These are phyloP conservation scores for Aspergillus fructus DNA, from an alignment of 2,329 filamentous ascomycete species.

Conservation along the genomic window DNA sequence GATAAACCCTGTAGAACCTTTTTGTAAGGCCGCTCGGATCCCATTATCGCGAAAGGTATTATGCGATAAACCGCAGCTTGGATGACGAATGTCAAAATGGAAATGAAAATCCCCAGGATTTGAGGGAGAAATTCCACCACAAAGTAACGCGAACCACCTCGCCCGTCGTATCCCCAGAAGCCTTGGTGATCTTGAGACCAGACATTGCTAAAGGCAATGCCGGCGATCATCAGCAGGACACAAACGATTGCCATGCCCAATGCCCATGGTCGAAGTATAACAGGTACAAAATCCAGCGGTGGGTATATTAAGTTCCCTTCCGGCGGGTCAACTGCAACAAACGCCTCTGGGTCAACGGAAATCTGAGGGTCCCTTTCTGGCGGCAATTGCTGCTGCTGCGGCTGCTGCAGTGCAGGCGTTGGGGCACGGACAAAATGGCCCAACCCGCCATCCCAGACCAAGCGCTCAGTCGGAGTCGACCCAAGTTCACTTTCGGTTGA, in stretches of 20 bases:
- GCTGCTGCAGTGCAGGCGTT: constrained; percentile 35
- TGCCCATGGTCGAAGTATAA: constrained; percentile 66
- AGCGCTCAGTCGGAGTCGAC: constrained; percentile 52
- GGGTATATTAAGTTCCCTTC: constrained; percentile 46
- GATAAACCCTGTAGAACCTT: constrained; percentile 65
- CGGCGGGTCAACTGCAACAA: constrained; percentile 49
- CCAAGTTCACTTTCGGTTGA: constrained; percentile 46
- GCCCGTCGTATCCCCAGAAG: constrained; percentile 65
- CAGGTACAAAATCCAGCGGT: constrained; percentile 68
- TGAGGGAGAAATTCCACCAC: constrained; percentile 83
- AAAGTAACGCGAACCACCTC: constrained; percentile 76
- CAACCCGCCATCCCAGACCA: constrained; percentile 49
- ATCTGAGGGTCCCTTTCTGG: constrained; percentile 15
- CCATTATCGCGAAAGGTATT: constrained; percentile 76
- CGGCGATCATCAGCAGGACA: constrained; percentile 69
- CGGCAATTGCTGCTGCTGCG: constrained; percentile 22
- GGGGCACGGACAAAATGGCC: constrained; percentile 41
- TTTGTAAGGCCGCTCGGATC: constrained; percentile 59
- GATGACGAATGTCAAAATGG: constrained; percentile 76
- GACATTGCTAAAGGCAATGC: constrained; percentile 69
- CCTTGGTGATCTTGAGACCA: constrained; percentile 65
- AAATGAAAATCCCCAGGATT: constrained; percentile 66
- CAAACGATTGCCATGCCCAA: constrained; percentile 61
- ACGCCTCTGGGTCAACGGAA: constrained; percentile 42
- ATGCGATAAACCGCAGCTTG: constrained; percentile 73